phyloP scores from a whole-genome alignment of 75 land plant species.

The Pinus albicaulis region DNA sequence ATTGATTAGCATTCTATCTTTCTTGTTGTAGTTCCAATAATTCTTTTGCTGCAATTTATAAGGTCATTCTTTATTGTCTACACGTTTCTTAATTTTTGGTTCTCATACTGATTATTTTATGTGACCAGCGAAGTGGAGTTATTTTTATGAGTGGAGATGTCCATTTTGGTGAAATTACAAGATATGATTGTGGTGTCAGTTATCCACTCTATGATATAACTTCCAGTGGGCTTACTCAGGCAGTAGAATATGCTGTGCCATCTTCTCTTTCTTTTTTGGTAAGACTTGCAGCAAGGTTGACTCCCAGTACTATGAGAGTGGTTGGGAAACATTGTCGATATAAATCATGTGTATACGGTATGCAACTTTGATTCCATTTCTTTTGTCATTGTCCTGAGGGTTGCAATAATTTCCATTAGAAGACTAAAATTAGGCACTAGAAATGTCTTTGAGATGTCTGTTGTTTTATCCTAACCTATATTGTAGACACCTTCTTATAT shows the following conservation, averaged over 20 bases:
- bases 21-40: constrained; percentile 1
- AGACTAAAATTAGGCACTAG: too few relatives aligned
- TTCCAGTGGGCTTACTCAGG: constrained; percentile 86
- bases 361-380: not conserved
- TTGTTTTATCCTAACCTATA: too few relatives aligned
- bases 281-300: constrained; percentile 60
- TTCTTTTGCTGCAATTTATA: not conserved
- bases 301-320: constrained; percentile 76
- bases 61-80: not conserved
- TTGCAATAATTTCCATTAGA: too few relatives aligned
- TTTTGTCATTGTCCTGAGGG: not conserved
- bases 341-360: constrained; percentile 88
- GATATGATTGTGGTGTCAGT: constrained; percentile 71
- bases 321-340: constrained; percentile 39
- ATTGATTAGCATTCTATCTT: not conserved
- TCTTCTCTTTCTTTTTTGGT: constrained; percentile 36
- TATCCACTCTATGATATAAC: constrained; percentile 87
- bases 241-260: constrained; percentile 60
- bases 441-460: too few relatives aligned
- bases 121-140: constrained; percentile 69
- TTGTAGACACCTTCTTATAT: too few relatives aligned
- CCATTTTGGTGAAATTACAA: constrained; percentile 82
- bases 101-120: constrained; percentile 7
- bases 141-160: constrained; percentile 94
- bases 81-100: not conserved